A percentile compares a stretch with the other conserved stretches of the same genome.
phyloP scores from a whole-genome alignment of 495 filamentous ascomycete genomes.

The Chaetomidium leptoderma region DNA sequence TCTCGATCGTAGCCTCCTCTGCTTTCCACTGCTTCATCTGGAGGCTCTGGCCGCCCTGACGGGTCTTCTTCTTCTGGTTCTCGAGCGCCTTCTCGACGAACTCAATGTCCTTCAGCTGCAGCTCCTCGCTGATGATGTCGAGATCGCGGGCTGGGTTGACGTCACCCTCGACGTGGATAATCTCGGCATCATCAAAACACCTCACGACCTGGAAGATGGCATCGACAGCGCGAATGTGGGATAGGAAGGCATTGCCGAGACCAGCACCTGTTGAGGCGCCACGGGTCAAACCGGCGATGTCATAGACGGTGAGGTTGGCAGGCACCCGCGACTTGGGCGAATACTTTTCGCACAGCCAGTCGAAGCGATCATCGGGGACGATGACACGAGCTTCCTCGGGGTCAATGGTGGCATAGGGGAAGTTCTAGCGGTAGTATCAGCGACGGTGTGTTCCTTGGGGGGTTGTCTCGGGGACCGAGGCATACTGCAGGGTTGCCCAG shows the following conservation, averaged over 20 bases:
- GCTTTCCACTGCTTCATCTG: constrained; percentile 98
- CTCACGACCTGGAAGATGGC: constrained; percentile 99
- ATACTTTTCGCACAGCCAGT: constrained; percentile 94
- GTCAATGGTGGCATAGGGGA: constrained; percentile 98
- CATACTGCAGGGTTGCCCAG: constrained; percentile 93
- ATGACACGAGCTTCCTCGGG: constrained; percentile 98
- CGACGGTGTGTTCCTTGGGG: constrained; percentile 19
- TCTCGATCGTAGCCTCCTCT: constrained; percentile 88
- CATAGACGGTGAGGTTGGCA: constrained; percentile 96
- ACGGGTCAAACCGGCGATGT: constrained; percentile 95
- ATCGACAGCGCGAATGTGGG: constrained; percentile 98
- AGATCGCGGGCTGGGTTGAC: constrained; percentile 92
- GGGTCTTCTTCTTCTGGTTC: constrained; percentile 83
- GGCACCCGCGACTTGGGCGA: constrained; percentile 94
- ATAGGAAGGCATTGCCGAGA: constrained; percentile 96
- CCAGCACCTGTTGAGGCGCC: constrained; percentile 96
- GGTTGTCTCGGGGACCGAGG: constrained; percentile 13
- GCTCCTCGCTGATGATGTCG: constrained; percentile 93
- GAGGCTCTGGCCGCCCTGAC: constrained; percentile 88
- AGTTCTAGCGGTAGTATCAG: constrained; percentile 61
- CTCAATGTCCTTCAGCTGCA: constrained; percentile 98
- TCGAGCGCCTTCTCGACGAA: constrained; percentile 95
- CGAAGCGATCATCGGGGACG: constrained; percentile 92
- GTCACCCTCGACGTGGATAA: constrained; percentile 99
- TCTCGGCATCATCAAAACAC: constrained; percentile 98